A percentile compares a stretch with the other conserved stretches of the same genome.
phyloP scores from a whole-genome alignment of 208 protist species.

The Leptomonas seymouri region DNA sequence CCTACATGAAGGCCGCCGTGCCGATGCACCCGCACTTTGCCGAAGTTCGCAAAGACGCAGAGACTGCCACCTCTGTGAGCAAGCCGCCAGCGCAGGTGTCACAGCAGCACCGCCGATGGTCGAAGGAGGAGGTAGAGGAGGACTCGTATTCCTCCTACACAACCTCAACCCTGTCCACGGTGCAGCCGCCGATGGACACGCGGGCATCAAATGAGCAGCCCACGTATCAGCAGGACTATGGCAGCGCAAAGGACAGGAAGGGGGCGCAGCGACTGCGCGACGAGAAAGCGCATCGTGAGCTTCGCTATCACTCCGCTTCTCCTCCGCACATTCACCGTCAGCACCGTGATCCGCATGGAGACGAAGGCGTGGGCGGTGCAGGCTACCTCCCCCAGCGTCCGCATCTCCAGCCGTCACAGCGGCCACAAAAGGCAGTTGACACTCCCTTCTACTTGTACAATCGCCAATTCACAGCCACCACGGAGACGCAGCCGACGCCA shows the following conservation, averaged over 20 bases:
- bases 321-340: background rate
- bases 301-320: too few species aligned
- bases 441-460: slow-evolving; percentile 8
- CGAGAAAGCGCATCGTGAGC: too few species aligned
- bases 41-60: background rate
- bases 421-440: background rate
- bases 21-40: slow-evolving; percentile 16
- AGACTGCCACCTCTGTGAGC: background rate
- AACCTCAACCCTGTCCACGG: background rate
- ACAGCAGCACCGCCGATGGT: too few species aligned
- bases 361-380: background rate
- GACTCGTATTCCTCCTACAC: slow-evolving; percentile 13
- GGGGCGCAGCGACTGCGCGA: too few species aligned
- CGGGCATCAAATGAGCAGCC: background rate
- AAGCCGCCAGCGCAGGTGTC: slow-evolving; percentile 1
- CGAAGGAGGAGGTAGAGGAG: too few species aligned
- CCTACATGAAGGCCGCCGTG: slow-evolving; percentile 7
- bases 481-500: slow-evolving; percentile 2
- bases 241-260: slow-evolving; percentile 1
- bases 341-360: background rate
- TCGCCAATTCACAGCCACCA: slow-evolving; percentile 1
- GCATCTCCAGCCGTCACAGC: slow-evolving; percentile 1
- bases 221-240: background rate
- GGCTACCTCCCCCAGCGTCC: slow-evolving; percentile 6
- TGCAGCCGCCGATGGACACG: background rate